Evolutionary conservation across 192 early-diverging fungal genomes (phyloP), one percentile per base, ranked within the genome.

Genomic region (Coemansia sp.): DNA sequence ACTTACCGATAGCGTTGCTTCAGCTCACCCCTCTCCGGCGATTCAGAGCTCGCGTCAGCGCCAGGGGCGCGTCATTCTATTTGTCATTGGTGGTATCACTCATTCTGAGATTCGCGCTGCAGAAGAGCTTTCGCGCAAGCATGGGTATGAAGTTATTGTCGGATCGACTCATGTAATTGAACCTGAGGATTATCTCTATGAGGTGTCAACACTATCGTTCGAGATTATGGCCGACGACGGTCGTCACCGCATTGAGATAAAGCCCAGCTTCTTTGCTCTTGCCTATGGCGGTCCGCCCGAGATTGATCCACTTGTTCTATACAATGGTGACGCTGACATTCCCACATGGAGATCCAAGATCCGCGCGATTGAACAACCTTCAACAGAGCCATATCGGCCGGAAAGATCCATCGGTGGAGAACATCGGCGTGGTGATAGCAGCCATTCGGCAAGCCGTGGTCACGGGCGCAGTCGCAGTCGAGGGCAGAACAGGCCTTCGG

Each of bases 21-120:
- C 58, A 18, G 50, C 38, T 16, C 61, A 53, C 27, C 52, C 71
- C 6, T 25, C 56, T 28, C 54, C 61, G n/a, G 48, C 55, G n/a
- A 34, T 44, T 7, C 54, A 31, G 22, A 38, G 22, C 27, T 41
- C 54, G 31, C 41, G 38, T 23, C 60, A 71, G 55, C 60, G 54
- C 26, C 65, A 54, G 63, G 55, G 64, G 38, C 74, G 79, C 27
- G 56, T 78, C 26, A 78, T 82, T 24, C 24, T 82, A 54, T 82
- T 74, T 69, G 69, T 82, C n/a, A 69, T 78, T 28, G 81, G 81
- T 27, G 81, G 81, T 8, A 60, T 74, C 25, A 78, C 81, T 1
- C 69, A 62, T 31, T 82, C 81, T 2, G 81, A 82, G 48, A 47
- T 82, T 8, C 65, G 81, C n/a, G 81, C 81, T 7, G 81, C 81